Evolutionary conservation across 305 asterid species (phyloP).

Genomic region (Rubia tinctorum): DNA sequence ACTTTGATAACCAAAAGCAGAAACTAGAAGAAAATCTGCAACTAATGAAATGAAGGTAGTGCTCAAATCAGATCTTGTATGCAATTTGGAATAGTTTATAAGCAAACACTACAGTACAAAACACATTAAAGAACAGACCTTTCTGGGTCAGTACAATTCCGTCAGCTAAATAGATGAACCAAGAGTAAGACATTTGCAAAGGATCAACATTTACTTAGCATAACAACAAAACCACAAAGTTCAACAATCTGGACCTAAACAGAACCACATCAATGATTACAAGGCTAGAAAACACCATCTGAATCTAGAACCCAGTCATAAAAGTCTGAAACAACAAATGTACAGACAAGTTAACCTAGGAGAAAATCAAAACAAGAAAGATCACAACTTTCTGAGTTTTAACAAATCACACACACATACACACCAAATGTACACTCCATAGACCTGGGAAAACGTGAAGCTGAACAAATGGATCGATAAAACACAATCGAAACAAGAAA

Average conservation of each 20-base stretch:
- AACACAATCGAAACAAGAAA: not conserved
- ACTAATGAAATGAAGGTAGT: slow-evolving; percentile 12
- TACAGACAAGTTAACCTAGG: not conserved
- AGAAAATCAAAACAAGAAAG: slow-evolving; percentile 2
- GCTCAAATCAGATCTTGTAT: slow-evolving; percentile 15
- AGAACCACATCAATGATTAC: not conserved
- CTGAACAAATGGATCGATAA: slow-evolving; percentile 9
- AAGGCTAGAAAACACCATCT: not conserved
- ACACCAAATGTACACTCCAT: not conserved
- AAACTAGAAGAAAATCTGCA: slow-evolving; percentile 34
- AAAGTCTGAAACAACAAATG: slow-evolving; percentile 15
- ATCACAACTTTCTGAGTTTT: not conserved
- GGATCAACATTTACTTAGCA: not conserved
- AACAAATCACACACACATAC: not conserved
- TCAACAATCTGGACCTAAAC: not conserved
- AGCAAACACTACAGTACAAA: not conserved
- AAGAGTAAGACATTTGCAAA: not conserved
- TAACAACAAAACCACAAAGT: not conserved
- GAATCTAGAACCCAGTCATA: slow-evolving; percentile 1
- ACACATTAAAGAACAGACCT: not conserved
- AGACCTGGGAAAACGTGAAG: not conserved
- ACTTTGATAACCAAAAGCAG: slow-evolving; percentile 13
- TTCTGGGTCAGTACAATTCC: not conserved
- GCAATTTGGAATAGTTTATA: not conserved
- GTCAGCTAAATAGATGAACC: not conserved